These are phyloP conservation scores for Alternaria novae-zelandiae DNA, from an alignment of 2,329 filamentous ascomycete species.

Conservation along the genomic window DNA sequence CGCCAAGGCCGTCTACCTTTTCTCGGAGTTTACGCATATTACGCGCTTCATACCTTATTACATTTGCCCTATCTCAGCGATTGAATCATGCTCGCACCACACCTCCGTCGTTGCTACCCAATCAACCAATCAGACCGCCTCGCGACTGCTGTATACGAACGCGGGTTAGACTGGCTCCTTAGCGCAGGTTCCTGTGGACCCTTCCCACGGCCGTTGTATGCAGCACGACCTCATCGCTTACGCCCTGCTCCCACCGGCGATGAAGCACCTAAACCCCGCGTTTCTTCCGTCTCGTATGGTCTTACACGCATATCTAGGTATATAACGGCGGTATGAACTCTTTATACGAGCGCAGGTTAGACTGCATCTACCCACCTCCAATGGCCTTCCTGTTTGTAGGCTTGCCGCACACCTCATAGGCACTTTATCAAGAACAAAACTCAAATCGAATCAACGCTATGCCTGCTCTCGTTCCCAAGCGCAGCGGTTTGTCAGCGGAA, in stretches of 20 bases:
- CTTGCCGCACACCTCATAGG: not conserved
- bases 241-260: not conserved
- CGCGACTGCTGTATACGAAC: slow-evolving; percentile 7
- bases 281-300: not conserved
- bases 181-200: not conserved
- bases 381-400: not conserved
- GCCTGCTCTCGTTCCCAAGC: slow-evolving; percentile 17
- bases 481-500: not conserved
- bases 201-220: not conserved
- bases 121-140: slow-evolving; percentile 1
- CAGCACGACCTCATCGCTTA: not conserved
- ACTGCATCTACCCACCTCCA: not conserved
- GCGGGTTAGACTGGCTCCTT: not conserved
- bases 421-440: not conserved
- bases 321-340: not conserved
- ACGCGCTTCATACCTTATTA: not conserved
- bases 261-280: not conserved
- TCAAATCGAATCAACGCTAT: slow-evolving; percentile 8
- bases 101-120: not conserved
- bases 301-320: not conserved
- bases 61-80: not conserved
- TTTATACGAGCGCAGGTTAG: not conserved
- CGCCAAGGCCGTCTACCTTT: not conserved
- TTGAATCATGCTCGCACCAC: not conserved
- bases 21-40: not conserved